A percentile compares a stretch with the other conserved stretches of the same genome.
Evolutionary conservation across 352 stramenopile species (phyloP).

Genomic region (Globisporangium sylvaticum): DNA sequence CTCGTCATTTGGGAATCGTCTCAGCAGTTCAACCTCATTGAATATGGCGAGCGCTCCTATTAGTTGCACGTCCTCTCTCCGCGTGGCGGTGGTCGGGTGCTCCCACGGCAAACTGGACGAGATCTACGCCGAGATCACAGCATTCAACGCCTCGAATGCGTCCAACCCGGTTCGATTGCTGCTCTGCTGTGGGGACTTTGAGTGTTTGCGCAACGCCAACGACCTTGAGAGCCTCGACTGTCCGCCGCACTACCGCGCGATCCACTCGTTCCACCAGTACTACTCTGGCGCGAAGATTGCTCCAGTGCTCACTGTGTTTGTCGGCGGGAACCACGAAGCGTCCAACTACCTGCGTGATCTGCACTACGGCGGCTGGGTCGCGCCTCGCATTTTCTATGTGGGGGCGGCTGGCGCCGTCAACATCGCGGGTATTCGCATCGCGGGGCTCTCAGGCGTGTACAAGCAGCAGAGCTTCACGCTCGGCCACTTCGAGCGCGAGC

Average conservation of each 20-base stretch:
- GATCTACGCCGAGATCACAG: conserved; percentile 88
- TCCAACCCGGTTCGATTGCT: conserved; percentile 71
- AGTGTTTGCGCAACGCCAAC: conserved; percentile 84
- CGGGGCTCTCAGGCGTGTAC: conserved; percentile 92
- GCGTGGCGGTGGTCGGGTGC: conserved; percentile 89
- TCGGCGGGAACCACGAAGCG: conserved; percentile 96
- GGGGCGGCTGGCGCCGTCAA: conserved; percentile 84
- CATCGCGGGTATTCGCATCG: conserved; percentile 84
- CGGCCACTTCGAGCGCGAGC: conserved; percentile 62
- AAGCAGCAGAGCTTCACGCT: conserved; percentile 67
- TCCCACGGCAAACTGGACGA: conserved; percentile 91
- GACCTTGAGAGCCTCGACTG: conserved; percentile 88
- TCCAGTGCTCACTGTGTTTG: conserved; percentile 91
- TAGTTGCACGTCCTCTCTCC: not conserved
- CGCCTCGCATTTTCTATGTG: conserved; percentile 95
- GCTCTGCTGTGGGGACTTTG: conserved; percentile 94
- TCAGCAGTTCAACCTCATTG: not conserved
- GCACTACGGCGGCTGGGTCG: conserved; percentile 93
- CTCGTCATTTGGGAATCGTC: not conserved
- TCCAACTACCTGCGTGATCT: conserved; percentile 92
- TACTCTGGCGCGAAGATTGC: conserved; percentile 82
- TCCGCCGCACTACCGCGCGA: conserved; percentile 87
- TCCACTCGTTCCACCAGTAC: conserved; percentile 89
- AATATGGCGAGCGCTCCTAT: not conserved
- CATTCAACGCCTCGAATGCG: conserved; percentile 34